Conservation (phyloP, 169 alveolate species). For the Eimeria zaria region DNA sequence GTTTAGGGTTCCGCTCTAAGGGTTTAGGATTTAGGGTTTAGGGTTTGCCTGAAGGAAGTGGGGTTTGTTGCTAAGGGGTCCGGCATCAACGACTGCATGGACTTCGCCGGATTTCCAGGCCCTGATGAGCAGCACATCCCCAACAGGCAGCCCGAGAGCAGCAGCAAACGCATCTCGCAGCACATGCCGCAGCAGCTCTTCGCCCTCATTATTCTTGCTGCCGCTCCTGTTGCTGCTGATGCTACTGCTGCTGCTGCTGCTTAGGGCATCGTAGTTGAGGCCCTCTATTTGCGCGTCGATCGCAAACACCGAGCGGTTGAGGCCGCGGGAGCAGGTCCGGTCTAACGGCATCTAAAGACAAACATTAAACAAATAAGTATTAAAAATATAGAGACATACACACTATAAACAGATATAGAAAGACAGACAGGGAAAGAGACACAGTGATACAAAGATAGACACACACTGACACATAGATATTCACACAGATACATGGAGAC, state of each 20-base stretch:
- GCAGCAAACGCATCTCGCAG: conserved; percentile 69
- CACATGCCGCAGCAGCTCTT: conserved; percentile 66
- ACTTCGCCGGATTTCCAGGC: conserved; percentile 80
- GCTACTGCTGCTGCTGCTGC: conserved; percentile 13
- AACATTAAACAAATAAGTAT: background rate
- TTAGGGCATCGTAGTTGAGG: conserved; percentile 49
- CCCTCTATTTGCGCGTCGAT: conserved; percentile 69
- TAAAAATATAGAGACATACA: too few relatives aligned
- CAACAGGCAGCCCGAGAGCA: conserved; percentile 67
- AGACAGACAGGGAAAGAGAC: too few relatives aligned
- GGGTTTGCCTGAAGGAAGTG: conserved; percentile 52
- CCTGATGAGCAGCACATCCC: conserved; percentile 75
- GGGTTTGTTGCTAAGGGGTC: conserved; percentile 73
- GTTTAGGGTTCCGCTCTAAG: background rate
- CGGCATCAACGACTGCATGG: conserved; percentile 69
- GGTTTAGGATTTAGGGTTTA: background rate
- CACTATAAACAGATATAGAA: too few relatives aligned
- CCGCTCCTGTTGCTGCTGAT: too few relatives aligned
- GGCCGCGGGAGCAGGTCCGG: conserved; percentile 84
- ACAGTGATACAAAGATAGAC: background rate
- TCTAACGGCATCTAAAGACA: conserved; percentile 63
- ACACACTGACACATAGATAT: too few relatives aligned
- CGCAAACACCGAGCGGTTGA: conserved; percentile 72
- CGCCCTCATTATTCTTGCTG: conserved; percentile 21
- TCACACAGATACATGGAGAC: background rate